Percentiles rank a stretch among this genome's conserved stretches.
Conservation (phyloP, 345 rosid species). For the Citrus maxima region DNA sequence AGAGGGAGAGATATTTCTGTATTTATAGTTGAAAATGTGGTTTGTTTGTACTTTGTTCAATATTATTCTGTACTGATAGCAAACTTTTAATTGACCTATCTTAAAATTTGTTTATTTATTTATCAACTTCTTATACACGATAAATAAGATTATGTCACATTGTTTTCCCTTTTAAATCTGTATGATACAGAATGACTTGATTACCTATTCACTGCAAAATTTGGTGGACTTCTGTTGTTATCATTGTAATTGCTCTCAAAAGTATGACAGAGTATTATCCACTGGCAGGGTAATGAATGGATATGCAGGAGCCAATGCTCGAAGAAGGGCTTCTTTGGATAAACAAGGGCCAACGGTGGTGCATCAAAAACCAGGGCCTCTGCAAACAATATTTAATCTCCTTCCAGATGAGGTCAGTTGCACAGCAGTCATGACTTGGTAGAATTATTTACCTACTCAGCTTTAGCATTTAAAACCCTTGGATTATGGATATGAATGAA, state of each 20-base stretch:
- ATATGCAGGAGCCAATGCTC: conserved; percentile 62
- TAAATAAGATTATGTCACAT: background rate
- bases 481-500: background rate
- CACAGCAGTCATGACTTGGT: conserved; percentile 8
- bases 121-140: background rate
- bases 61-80: background rate
- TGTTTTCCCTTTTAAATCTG: background rate
- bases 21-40: background rate
- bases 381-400: conserved; percentile 90
- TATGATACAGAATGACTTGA: background rate
- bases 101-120: background rate
- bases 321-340: conserved; percentile 68
- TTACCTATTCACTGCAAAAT: background rate
- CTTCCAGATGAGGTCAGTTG: conserved; percentile 78
- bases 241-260: conserved; percentile 6
- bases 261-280: conserved; percentile 11
- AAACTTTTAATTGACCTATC: background rate
- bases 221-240: conserved; percentile 1
- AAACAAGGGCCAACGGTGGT: conserved; percentile 90
- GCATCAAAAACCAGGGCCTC: conserved; percentile 91
- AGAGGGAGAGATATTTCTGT: background rate
- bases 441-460: conserved; percentile 2
- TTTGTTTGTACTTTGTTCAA: background rate
- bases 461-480: background rate
- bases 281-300: conserved; percentile 56